Base-by-base conservation (phyloP, 176 grass and related monocot species). In the Echinochloa phyllopogon region DNA sequence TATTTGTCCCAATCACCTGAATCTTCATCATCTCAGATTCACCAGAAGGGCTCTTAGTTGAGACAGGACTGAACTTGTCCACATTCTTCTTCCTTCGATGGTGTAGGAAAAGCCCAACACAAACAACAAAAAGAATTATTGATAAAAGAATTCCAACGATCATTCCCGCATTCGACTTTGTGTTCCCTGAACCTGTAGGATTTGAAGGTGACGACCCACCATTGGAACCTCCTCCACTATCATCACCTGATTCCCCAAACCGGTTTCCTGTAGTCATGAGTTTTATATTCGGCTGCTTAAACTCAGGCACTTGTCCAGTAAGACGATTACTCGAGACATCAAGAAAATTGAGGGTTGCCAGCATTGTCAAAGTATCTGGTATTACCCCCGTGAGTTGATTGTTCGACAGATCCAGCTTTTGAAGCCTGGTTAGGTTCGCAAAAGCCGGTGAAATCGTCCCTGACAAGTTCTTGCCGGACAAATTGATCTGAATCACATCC, bases 291-390 rank as follows among this genome's bases (percentile, higher is more conserved):
- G 14, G 24, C 93, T 27, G 87, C 66, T 87, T 65, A 71, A 98
- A 98, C 21, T 47, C 69, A 58, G 96, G 96, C 21, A 95, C 64
- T 55, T 89, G 76, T 36, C 96, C 96, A 67, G 70, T 89, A 15
- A 98, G 91, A 45, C 23, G 73, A 80, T 98, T 98, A 64, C 95
- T 98, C 66, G 91, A 87, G 55, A 95, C 89, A 87, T 95, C 87
- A 67, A 98, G 62, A 64, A 82, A 16, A 29, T 25, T 72, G 53
- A 98, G 89, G 69, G 57, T 77, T 9, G 81, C 58, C 63, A 95
- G 65, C 36, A 24, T 84, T 4, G 85, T 89, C 91, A 98, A 83
- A 40, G 42, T 69, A 73, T 90, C 89, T 1, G 96, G 96, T 72
- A 95, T 90, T 14, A 50, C 44, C 27, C 96, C 96, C 0, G 82